Percentiles rank a stretch among this genome's conserved stretches.
Conservation (phyloP, 805 yeast genomes). For the Zygosaccharomyces bisporus region DNA sequence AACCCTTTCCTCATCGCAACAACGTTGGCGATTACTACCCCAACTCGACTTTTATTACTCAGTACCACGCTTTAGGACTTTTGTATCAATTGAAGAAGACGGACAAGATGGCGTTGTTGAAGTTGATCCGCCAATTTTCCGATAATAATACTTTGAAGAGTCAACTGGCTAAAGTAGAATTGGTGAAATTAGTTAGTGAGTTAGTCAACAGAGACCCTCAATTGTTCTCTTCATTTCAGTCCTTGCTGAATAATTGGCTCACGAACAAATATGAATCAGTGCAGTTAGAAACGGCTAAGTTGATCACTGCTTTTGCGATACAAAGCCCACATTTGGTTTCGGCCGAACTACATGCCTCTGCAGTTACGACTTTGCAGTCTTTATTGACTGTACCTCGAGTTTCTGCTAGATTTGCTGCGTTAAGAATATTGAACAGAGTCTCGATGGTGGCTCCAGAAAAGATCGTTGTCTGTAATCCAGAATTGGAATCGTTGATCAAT, state of each 20-base stretch:
- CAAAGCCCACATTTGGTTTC: slow-evolving; percentile 52
- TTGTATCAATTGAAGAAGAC: slow-evolving; percentile 82
- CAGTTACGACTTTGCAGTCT: slow-evolving; percentile 69
- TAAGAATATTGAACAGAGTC: slow-evolving; percentile 79
- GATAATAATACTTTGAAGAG: slow-evolving; percentile 62
- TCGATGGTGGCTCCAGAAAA: slow-evolving; percentile 80
- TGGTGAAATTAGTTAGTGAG: slow-evolving; percentile 76
- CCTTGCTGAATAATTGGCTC: slow-evolving; percentile 64
- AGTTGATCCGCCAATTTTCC: slow-evolving; percentile 75
- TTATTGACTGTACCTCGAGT: slow-evolving; percentile 84
- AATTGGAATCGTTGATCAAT: slow-evolving; percentile 79
- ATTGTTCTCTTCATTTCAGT: slow-evolving; percentile 44
- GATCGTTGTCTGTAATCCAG: slow-evolving; percentile 73
- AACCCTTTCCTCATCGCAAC: slow-evolving; percentile 40
- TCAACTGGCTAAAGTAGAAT: slow-evolving; percentile 79
- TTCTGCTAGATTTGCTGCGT: slow-evolving; percentile 88
- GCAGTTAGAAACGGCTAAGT: slow-evolving; percentile 84
- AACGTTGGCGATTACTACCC: slow-evolving; percentile 49
- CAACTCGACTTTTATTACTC: slow-evolving; percentile 74
- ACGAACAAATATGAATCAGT: slow-evolving; percentile 84
- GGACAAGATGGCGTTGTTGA: slow-evolving; percentile 91
- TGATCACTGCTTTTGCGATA: slow-evolving; percentile 43
- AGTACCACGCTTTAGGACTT: slow-evolving; percentile 93
- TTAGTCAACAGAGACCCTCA: slow-evolving; percentile 69
- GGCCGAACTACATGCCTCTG: slow-evolving; percentile 63